These are phyloP conservation scores for Pichia phayaonensis DNA, from an alignment of 805 yeast genomes.

Conservation along the genomic window DNA sequence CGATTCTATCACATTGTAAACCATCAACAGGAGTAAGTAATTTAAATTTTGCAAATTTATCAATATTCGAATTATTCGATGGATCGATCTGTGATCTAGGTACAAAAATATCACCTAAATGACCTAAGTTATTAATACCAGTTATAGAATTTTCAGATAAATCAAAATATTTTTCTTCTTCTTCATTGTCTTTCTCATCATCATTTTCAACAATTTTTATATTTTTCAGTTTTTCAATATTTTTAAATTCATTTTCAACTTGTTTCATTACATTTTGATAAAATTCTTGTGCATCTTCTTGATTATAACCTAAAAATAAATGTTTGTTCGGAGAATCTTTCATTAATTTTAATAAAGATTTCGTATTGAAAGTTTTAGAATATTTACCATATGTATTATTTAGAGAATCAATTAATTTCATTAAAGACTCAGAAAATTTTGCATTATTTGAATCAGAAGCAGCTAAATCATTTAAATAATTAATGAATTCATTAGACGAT, in stretches of 20 bases:
- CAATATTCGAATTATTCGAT: conserved; percentile 37
- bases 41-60: conserved; percentile 44
- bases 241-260: conserved; percentile 49
- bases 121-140: conserved; percentile 42
- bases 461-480: conserved; percentile 44
- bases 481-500: conserved; percentile 52
- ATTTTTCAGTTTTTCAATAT: conserved; percentile 16
- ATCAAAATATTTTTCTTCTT: conserved; percentile 20
- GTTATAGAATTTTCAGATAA: conserved; percentile 26
- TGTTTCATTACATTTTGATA: conserved; percentile 71
- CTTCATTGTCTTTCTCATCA: conserved; percentile 14
- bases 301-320: conserved; percentile 77
- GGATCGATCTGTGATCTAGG: conserved; percentile 79
- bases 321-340: conserved; percentile 72
- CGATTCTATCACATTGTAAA: conserved; percentile 77
- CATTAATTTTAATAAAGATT: conserved; percentile 55
- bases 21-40: conserved; percentile 91
- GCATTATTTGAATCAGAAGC: conserved; percentile 15
- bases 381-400: conserved; percentile 47
- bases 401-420: conserved; percentile 43
- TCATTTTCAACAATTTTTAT: conserved; percentile 9
- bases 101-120: conserved; percentile 56
- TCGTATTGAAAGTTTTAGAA: conserved; percentile 57
- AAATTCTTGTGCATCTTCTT: conserved; percentile 95
- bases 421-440: conserved; percentile 47